Base-by-base conservation (phyloP, 352 stramenopile genomes). In the Globisporangium nagaii region DNA sequence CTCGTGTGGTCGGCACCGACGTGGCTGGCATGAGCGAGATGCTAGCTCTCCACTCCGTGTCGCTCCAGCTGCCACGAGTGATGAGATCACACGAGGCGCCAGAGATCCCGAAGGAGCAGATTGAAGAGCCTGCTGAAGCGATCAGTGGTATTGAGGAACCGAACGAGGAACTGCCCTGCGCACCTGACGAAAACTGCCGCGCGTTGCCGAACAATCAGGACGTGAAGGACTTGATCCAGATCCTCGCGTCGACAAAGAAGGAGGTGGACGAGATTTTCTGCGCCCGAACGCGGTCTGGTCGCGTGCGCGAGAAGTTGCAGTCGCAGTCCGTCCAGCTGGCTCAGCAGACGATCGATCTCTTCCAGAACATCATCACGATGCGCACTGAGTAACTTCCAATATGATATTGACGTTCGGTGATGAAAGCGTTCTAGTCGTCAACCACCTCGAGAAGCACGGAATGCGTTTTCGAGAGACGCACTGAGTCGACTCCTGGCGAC, bases 291-390 rank as follows among this genome's bases (percentile, higher is more conserved):
- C 65, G 79, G 9, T 90, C 79, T n/a, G 75, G 72, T 17, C 79
- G 79, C 9, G 74, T 88, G 49, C 79, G 79, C 19, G 71, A 86
- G 47, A 90, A 90, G 51, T 54, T 87, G 25, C 79, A 90, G 57
- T 53, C 53, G 20, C 79, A 87, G 46, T 84, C 79, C 11, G 13
- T 85, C 13, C 69, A 84, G 30, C 68, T 90, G 1, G 66, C 79
- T 13, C 62, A 69, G 8, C 73, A 90, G 60, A 73, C 73, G 25
- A 63, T 84, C 36, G 75, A 86, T 48, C 75, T 90, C 42, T 75
- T 90, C 39, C 73, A 75, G 34, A 88, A 75, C 28, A 82, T 86
- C 27, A 56, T 46, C 24, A 59, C 66, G 28, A 80, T 79, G 71
- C 73, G 76, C 59, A 53, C 52, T 12, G 20, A 48, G 36, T 46